Evolutionary conservation across 768 basidiomycete species (phyloP).

Genomic region (Lactarius sanguifluus): DNA sequence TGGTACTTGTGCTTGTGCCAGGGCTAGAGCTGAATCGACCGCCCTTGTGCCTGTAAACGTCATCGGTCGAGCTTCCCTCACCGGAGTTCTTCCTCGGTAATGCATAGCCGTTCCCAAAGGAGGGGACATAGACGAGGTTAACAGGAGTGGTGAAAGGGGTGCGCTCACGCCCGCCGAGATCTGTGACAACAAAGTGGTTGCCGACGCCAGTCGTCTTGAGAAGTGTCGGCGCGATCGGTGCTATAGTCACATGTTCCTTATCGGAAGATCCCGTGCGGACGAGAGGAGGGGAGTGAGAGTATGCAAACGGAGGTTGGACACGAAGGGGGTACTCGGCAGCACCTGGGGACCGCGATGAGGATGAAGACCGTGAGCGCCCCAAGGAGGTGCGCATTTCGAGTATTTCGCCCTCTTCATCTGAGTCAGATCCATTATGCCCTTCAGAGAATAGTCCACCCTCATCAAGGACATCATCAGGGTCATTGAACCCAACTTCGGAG

Average conservation of each 20-base stretch:
- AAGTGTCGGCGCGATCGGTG: conserved; percentile 75
- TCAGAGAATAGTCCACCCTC: conserved; percentile 34
- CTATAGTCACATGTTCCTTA: conserved; percentile 64
- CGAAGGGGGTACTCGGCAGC: conserved; percentile 23
- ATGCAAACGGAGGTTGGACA: conserved; percentile 30
- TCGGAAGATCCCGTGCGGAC: conserved; percentile 38
- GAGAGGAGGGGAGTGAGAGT: conserved; percentile 33
- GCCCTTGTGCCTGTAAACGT: conserved; percentile 39
- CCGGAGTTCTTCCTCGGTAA: conserved; percentile 30
- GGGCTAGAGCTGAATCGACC: conserved; percentile 40
- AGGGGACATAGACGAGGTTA: conserved; percentile 71
- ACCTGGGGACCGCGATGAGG: conserved; percentile 38
- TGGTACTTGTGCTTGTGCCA: conserved; percentile 30
- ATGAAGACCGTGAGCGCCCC: conserved; percentile 41
- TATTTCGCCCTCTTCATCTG: conserved; percentile 50
- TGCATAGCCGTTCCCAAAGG: conserved; percentile 37
- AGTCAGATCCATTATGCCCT: conserved; percentile 32
- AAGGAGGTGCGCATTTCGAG: conserved; percentile 61
- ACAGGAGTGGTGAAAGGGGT: conserved; percentile 45
- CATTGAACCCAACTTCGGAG: conserved; percentile 55
- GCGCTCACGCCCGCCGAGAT: conserved; percentile 32
- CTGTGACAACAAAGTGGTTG: conserved; percentile 38
- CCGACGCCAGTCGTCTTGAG: conserved; percentile 73
- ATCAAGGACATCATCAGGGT: conserved; percentile 45
- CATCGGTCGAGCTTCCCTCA: conserved; percentile 32